Evolutionary conservation across 345 rosid species (phyloP).

Genomic region (Aquilaria sinensis): DNA sequence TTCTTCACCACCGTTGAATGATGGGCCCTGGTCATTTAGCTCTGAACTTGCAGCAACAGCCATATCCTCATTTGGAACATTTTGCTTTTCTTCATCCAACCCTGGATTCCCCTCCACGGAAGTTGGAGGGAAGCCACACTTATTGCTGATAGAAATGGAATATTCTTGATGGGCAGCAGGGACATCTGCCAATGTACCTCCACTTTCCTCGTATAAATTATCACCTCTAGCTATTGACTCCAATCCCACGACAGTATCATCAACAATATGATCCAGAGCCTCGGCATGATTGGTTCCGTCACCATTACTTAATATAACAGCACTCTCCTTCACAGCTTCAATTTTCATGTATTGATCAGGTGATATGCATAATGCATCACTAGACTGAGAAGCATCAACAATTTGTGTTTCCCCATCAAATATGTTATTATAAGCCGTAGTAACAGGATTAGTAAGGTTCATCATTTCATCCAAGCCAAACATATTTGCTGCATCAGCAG

Average conservation of each 20-base stretch:
- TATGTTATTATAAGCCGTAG: conserved; percentile 17
- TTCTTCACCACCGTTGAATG: conserved; percentile 27
- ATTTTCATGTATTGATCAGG: conserved; percentile 16
- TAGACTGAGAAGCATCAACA: conserved; percentile 21
- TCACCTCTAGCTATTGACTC: conserved; percentile 28
- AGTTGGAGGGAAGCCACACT: conserved; percentile 19
- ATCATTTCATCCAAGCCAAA: conserved; percentile 20
- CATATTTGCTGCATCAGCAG: conserved; percentile 36
- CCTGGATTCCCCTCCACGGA: conserved; percentile 22
- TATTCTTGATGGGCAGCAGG: conserved; percentile 24
- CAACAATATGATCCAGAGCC: conserved; percentile 21
- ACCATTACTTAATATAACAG: conserved; percentile 13
- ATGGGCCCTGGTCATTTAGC: conserved; percentile 26
- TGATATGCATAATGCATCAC: conserved; percentile 20
- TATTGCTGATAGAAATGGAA: conserved; percentile 19
- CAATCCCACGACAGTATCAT: conserved; percentile 21
- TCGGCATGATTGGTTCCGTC: conserved; percentile 22
- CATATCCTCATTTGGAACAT: conserved; percentile 25
- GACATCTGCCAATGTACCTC: conserved; percentile 27
- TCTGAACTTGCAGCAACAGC: conserved; percentile 23
- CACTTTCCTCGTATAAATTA: conserved; percentile 31
- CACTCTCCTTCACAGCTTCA: conserved; percentile 16
- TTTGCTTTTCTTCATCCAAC: conserved; percentile 15
- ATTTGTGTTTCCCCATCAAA: conserved; percentile 18
- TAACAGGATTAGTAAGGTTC: conserved; percentile 7